Evolutionary conservation across 208 protist genomes (phyloP).

Genomic region (Borovskyia barvae): DNA sequence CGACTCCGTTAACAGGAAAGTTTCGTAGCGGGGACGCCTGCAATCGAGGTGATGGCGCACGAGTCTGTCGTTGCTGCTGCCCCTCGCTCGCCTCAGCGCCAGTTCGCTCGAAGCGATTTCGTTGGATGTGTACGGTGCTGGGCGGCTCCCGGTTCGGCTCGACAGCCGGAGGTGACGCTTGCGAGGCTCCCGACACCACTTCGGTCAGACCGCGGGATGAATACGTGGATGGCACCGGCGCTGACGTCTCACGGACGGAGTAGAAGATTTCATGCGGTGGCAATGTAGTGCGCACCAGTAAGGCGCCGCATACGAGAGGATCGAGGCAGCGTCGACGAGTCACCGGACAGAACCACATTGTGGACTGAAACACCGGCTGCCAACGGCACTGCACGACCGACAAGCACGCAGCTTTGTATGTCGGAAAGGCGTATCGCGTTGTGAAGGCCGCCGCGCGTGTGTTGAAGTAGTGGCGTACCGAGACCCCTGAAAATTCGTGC

Average conservation of each 20-base stretch:
- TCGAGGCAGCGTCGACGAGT: slow-evolving; percentile 75
- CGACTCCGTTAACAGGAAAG: not conserved
- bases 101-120: slow-evolving; percentile 20
- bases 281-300: slow-evolving; percentile 13
- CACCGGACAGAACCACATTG: slow-evolving; percentile 82
- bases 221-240: not conserved
- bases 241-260: not conserved
- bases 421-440: slow-evolving; percentile 1
- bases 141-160: slow-evolving; percentile 5
- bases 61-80: not conserved
- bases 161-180: not conserved
- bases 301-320: slow-evolving; percentile 40
- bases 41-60: not conserved
- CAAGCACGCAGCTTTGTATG: slow-evolving; percentile 7
- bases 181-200: not conserved
- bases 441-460: slow-evolving; percentile 15
- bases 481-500: slow-evolving; percentile 6
- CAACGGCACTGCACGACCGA: slow-evolving; percentile 28
- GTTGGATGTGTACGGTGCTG: slow-evolving; percentile 16
- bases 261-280: slow-evolving; percentile 9
- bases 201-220: not conserved
- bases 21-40: not conserved
- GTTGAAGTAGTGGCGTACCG: slow-evolving; percentile 23
- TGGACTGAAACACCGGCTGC: slow-evolving; percentile 64
- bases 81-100: not conserved